Evolutionary conservation across 1,284 basidiomycete genomes (phyloP).

Genomic region (Naganishia cerealis): DNA sequence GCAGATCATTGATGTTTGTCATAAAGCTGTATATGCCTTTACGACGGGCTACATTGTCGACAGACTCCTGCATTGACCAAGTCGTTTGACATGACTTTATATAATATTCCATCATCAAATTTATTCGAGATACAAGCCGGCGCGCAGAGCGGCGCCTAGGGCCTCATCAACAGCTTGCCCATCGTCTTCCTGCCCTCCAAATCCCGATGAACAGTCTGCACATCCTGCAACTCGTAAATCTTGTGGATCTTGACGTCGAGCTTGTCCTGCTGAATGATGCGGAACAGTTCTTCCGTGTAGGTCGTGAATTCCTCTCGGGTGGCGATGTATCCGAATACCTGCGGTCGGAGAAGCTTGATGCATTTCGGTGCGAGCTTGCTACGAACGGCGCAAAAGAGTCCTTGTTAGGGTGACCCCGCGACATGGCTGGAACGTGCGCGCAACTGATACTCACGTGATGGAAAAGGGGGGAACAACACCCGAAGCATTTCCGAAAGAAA

Average conservation of each 20-base stretch:
- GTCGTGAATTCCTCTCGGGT: conserved; percentile 69
- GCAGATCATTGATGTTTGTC: conserved; percentile 36
- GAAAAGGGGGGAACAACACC: conserved; percentile 61
- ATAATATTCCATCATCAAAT: too few relatives aligned
- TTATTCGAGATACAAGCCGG: background rate
- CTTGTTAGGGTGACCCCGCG: background rate
- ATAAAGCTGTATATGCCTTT: conserved; percentile 37
- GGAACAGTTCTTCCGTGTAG: conserved; percentile 70
- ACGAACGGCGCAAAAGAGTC: conserved; percentile 61
- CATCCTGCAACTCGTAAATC: conserved; percentile 82
- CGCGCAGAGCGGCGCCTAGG: background rate
- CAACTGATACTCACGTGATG: conserved; percentile 48
- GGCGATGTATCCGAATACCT: conserved; percentile 62
- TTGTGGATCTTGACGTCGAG: conserved; percentile 69
- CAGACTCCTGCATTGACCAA: conserved; percentile 19
- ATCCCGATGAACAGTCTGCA: conserved; percentile 74
- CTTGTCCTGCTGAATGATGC: conserved; percentile 62
- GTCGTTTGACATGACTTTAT: background rate
- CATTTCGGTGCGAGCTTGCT: conserved; percentile 80
- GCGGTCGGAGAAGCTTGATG: conserved; percentile 72
- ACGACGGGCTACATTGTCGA: conserved; percentile 35
- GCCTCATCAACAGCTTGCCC: conserved; percentile 74
- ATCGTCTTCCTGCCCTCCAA: conserved; percentile 73
- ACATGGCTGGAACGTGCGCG: background rate
- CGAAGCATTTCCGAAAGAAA: conserved; percentile 89